Base-by-base conservation (phyloP, 495 filamentous ascomycete genomes). In the Aspergillus sparsus region DNA sequence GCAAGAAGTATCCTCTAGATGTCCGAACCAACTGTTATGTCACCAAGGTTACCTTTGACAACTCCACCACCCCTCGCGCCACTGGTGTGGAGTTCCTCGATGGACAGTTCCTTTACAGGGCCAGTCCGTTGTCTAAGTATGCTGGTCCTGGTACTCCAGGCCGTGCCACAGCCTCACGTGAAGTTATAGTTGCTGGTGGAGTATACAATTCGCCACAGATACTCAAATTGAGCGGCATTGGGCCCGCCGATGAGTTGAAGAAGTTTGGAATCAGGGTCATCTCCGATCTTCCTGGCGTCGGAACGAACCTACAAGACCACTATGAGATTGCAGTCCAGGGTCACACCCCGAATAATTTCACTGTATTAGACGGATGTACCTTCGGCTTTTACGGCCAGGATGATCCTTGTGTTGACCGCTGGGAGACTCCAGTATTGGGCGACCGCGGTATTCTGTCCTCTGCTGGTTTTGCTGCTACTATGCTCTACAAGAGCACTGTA, bases 221-320 rank as follows among this genome's bases (percentile, higher is more conserved):
- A 11, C 79, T 91, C 33, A 85, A 89, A 68, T 77, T 88, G 2
- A 85, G 80, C 6, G 88, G 89, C 5, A 75, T 91, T 51, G 87
- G 88, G 0, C 80, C 84, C 0, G 56, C 62, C 6, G 67, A 62
- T 0, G 78, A 87, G 37, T 75, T 91, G 0, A n/a, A 65, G 9
- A 62, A 64, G 1, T 72, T 78, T 55, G 62, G 67, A 15, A 88
- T 90, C 53, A 57, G 73, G 1, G 71, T 85, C 0, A 50, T 88
- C 0, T 65, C 74, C 16, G 78, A 88, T 61, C 75, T 85, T 0
- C 85, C 87, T 0, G 85, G 82, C 13, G 87, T 90, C 0, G 87
- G 87, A 27, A 72, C 73, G 15, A 90, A 90, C 65, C 72, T 90
- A 0, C 86, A 89, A 59, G 86, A 90, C 63, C 82, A 83, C 56